phyloP scores from a whole-genome alignment of 495 filamentous ascomycete genomes.

The Penicillium daleae region DNA sequence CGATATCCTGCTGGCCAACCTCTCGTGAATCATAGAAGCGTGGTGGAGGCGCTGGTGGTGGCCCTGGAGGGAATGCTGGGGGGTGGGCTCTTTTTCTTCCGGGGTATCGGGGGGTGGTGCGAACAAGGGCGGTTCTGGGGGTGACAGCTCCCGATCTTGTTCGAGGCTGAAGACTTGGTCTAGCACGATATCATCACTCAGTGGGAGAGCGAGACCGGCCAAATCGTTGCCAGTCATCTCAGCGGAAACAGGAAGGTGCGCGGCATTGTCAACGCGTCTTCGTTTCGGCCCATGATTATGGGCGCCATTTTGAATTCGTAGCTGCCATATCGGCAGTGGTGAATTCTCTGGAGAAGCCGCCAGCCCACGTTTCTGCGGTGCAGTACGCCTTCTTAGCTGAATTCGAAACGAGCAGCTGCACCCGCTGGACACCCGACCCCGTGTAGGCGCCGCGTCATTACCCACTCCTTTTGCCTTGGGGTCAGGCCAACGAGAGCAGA shows the following conservation, averaged over 20 bases:
- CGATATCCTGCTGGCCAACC: not conserved
- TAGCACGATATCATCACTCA: not conserved
- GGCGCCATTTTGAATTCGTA: not conserved
- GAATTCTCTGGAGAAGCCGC: not conserved
- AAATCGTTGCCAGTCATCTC: not conserved
- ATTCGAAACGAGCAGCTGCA: slow-evolving; percentile 1
- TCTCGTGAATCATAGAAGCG: slow-evolving; percentile 3
- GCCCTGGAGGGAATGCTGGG: not conserved
- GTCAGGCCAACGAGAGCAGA: not conserved
- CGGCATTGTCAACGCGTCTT: not conserved
- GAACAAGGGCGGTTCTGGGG: not conserved
- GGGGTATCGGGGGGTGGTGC: not conserved
- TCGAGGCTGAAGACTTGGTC: not conserved
- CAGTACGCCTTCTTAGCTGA: not conserved
- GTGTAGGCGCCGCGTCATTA: too few relatives aligned
- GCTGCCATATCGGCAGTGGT: not conserved
- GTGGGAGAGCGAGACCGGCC: not conserved
- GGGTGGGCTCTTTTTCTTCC: not conserved
- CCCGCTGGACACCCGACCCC: not conserved
- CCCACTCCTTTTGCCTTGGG: not conserved
- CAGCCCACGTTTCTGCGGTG: not conserved
- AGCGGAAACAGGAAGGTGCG: not conserved
- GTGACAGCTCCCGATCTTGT: not conserved
- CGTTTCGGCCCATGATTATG: slow-evolving; percentile 5
- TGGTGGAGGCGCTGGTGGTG: slow-evolving; percentile 1